Evolutionary conservation across 2,329 filamentous ascomycete genomes (phyloP).

Genomic region (Diplodia seriata): DNA sequence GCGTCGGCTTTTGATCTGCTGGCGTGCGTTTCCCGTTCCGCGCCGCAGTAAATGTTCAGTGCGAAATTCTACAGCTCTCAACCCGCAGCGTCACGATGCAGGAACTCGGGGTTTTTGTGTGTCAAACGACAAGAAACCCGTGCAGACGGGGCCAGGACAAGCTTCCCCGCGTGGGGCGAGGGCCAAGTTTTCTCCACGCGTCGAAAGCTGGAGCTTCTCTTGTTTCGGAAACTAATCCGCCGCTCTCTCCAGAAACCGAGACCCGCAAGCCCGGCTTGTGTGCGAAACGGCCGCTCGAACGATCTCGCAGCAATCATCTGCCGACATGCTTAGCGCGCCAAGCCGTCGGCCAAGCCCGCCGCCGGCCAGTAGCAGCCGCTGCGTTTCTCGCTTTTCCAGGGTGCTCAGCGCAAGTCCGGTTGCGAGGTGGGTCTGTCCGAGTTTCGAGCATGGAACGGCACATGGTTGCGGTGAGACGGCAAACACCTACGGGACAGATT

Average conservation of each 20-base stretch:
- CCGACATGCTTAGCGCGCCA: conserved; percentile 11
- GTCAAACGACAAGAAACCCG: not conserved
- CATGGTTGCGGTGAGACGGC: conserved; percentile 14
- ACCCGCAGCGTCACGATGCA: not conserved
- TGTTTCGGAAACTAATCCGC: conserved; percentile 26
- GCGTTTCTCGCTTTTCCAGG: not conserved
- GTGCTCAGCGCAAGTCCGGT: not conserved
- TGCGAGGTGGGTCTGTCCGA: conserved; percentile 1
- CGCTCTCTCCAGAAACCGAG: conserved; percentile 7
- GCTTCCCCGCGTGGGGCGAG: conserved; percentile 23
- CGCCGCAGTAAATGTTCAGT: not conserved
- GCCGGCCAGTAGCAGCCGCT: conserved; percentile 5
- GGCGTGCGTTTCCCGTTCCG: not conserved
- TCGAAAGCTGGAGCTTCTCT: conserved; percentile 18
- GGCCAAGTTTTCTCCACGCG: conserved; percentile 22
- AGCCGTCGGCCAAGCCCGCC: conserved; percentile 8
- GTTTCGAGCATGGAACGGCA: not conserved
- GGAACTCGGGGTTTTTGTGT: not conserved
- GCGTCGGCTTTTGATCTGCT: conserved; percentile 5
- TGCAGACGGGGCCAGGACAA: conserved; percentile 7
- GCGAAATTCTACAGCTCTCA: not conserved
- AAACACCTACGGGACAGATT: not conserved
- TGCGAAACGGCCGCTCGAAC: conserved; percentile 11
- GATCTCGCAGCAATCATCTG: conserved; percentile 23
- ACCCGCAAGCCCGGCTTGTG: not conserved